Conservation (phyloP, 768 basidiomycete species). For the Trametes coccinea region DNA sequence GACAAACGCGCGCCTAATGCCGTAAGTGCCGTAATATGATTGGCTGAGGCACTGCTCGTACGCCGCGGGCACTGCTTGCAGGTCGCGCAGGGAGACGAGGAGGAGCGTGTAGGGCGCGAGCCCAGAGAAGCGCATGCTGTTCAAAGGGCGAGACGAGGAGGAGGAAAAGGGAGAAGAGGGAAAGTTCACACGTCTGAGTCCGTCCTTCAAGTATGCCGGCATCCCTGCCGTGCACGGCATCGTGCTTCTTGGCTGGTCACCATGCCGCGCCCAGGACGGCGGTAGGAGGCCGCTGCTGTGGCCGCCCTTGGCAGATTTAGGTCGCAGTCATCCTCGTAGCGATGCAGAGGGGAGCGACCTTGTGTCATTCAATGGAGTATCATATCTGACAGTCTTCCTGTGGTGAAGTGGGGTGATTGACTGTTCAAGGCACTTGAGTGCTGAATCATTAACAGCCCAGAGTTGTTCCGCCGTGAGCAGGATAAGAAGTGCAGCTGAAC, state of each 20-base stretch:
- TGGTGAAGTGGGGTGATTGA: too few relatives aligned
- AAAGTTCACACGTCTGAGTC: neutral
- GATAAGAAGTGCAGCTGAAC: too few relatives aligned
- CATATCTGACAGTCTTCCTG: too few relatives aligned
- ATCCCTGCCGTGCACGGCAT: neutral
- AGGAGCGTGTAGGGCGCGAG: constrained; percentile 24
- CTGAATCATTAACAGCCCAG: too few relatives aligned
- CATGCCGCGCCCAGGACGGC: neutral
- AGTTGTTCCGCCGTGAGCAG: too few relatives aligned
- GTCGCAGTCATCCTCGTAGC: too few relatives aligned
- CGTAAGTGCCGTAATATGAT: constrained; percentile 57
- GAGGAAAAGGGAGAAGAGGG: neutral
- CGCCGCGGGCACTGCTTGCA: constrained; percentile 28
- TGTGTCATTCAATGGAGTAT: too few relatives aligned
- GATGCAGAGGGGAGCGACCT: too few relatives aligned
- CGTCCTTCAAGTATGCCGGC: neutral
- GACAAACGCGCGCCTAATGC: constrained; percentile 51
- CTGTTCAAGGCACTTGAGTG: too few relatives aligned
- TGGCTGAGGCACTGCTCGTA: constrained; percentile 44
- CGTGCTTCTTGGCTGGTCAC: neutral
- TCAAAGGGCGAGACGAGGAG: neutral
- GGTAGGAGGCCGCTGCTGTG: neutral
- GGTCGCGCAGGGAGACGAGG: constrained; percentile 48
- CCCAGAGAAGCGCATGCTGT: constrained; percentile 3
- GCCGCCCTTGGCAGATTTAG: neutral